phyloP scores from a whole-genome alignment of 2,329 filamentous ascomycete genomes.

The Fusarium brevicatenulatum region DNA sequence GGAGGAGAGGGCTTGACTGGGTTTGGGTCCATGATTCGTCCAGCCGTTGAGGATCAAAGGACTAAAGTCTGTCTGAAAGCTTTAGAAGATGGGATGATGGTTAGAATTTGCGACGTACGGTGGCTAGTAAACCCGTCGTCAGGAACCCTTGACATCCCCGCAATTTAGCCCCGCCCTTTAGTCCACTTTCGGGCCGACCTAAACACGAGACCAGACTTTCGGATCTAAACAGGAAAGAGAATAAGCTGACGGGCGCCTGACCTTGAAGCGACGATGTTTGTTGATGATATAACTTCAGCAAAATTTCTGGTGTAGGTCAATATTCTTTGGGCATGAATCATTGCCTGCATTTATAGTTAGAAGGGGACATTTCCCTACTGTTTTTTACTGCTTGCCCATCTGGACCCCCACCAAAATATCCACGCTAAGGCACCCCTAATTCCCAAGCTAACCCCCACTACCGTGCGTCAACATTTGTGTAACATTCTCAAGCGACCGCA shows the following conservation, averaged over 20 bases:
- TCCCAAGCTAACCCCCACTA: not conserved
- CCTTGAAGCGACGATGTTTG: not conserved
- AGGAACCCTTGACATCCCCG: conserved; percentile 17
- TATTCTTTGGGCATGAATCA: not conserved
- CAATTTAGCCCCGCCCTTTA: conserved; percentile 11
- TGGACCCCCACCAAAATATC: not conserved
- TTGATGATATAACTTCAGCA: not conserved
- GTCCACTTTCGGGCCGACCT: conserved; percentile 18
- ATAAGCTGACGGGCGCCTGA: not conserved
- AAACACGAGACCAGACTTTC: conserved; percentile 9
- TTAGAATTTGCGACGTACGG: conserved; percentile 15
- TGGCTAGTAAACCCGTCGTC: not conserved
- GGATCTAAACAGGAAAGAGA: not conserved
- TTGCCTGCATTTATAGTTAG: not conserved
- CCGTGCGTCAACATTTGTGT: not conserved
- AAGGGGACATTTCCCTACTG: not conserved
- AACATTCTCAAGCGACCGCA: not conserved
- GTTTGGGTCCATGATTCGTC: conserved; percentile 8
- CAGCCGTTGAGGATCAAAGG: not conserved
- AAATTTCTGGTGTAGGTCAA: not conserved
- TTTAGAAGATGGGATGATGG: not conserved
- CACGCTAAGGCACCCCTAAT: fast-evolving
- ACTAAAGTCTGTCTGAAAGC: not conserved
- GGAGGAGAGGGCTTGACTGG: not conserved
- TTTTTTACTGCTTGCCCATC: not conserved